phyloP scores from a whole-genome alignment of 768 basidiomycete species.

The Kwoniella sp. region DNA sequence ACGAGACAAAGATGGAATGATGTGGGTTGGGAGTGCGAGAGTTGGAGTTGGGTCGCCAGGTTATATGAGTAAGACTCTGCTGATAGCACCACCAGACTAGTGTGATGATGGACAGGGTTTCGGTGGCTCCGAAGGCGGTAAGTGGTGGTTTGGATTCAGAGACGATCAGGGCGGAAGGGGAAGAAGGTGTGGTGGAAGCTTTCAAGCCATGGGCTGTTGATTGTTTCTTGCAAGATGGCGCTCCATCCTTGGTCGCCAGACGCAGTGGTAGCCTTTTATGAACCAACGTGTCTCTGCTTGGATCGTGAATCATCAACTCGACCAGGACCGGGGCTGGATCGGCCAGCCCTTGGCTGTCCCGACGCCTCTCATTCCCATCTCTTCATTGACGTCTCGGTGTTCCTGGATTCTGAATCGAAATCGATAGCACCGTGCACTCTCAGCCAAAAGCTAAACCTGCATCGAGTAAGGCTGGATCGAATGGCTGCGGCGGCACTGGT shows the following conservation, averaged over 20 bases:
- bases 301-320: not conserved
- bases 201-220: constrained; percentile 13
- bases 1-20: constrained; percentile 9
- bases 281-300: not conserved
- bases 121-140: constrained; percentile 9
- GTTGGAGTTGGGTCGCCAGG: not conserved
- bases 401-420: not conserved
- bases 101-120: not conserved
- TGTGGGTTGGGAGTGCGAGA: not conserved
- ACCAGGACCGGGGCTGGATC: too few relatives aligned
- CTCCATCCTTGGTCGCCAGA: constrained; percentile 5
- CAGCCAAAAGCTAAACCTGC: not conserved
- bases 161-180: not conserved
- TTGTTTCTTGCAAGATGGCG: constrained; percentile 9
- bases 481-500: not conserved
- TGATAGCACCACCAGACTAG: too few relatives aligned
- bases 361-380: too few relatives aligned
- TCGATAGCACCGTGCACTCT: not conserved
- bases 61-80: not conserved
- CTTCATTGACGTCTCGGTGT: not conserved
- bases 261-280: constrained; percentile 3
- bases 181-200: constrained; percentile 3
- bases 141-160: constrained; percentile 1
- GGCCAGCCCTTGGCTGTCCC: too few relatives aligned
- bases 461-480: not conserved